phyloP scores from a whole-genome alignment of 1,284 basidiomycete species.

The Ceratobasidium sp. region DNA sequence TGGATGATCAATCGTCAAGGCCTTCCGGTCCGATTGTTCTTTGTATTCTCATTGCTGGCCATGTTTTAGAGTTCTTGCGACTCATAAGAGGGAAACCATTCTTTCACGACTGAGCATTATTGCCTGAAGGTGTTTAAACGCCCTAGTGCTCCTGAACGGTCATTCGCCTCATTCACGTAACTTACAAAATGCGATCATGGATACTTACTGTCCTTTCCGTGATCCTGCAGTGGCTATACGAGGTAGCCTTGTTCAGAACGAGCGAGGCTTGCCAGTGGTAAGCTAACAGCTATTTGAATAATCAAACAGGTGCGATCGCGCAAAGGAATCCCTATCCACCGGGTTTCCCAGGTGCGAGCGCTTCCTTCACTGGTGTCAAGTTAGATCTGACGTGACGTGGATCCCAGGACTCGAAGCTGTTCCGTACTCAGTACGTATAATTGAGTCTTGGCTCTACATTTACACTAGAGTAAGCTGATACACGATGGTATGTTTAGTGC shows the following conservation, averaged over 20 bases:
- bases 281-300: not conserved
- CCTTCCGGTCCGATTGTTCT: not conserved
- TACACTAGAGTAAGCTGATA: not conserved
- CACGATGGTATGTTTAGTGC: not conserved
- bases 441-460: not conserved
- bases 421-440: slow-evolving; percentile 8
- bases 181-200: not conserved
- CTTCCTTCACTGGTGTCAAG: not conserved
- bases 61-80: not conserved
- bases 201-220: not conserved
- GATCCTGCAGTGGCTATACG: not conserved
- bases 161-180: not conserved
- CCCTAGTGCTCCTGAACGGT: not conserved
- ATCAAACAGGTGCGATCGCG: not conserved
- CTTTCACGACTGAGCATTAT: not conserved
- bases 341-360: not conserved
- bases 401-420: not conserved
- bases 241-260: not conserved
- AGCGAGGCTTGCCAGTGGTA: not conserved
- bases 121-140: not conserved
- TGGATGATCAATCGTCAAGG: not conserved
- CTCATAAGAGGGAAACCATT: too few relatives aligned
- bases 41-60: not conserved
- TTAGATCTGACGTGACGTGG: not conserved
- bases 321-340: not conserved